These are phyloP conservation scores for Emergomyces pasteurianus DNA, from an alignment of 2,329 filamentous ascomycete species.

Conservation along the genomic window DNA sequence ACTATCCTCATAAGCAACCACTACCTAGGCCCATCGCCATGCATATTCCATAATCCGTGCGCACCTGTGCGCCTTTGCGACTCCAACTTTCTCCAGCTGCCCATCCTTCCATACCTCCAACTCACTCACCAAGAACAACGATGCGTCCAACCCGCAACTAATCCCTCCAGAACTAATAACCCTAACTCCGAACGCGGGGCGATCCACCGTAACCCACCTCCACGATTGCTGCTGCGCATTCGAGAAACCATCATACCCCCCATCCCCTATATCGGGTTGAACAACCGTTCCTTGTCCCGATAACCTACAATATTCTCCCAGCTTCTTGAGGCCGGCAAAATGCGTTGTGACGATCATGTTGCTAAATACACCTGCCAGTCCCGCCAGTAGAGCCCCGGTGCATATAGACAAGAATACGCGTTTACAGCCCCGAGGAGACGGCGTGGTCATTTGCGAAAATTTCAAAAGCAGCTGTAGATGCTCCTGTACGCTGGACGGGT, in stretches of 20 bases:
- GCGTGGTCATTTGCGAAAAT: neutral
- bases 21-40: neutral
- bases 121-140: neutral
- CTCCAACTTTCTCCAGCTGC: neutral
- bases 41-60: slow-evolving; percentile 2
- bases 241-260: neutral
- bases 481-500: neutral
- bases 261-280: neutral
- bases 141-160: slow-evolving; percentile 1
- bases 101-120: neutral
- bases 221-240: neutral
- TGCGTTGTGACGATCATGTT: neutral
- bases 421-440: neutral
- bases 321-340: neutral
- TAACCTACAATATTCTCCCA: neutral
- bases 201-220: neutral
- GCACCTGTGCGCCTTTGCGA: neutral
- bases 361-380: neutral
- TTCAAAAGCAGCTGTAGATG: neutral
- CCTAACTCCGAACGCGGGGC: neutral
- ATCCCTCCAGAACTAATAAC: slow-evolving; percentile 1
- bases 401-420: neutral
- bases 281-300: neutral
- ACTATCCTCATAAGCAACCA: neutral
- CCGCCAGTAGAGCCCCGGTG: neutral